Evolutionary conservation across 2,329 filamentous ascomycete species (phyloP).

Genomic region (Fusarium sp.): DNA sequence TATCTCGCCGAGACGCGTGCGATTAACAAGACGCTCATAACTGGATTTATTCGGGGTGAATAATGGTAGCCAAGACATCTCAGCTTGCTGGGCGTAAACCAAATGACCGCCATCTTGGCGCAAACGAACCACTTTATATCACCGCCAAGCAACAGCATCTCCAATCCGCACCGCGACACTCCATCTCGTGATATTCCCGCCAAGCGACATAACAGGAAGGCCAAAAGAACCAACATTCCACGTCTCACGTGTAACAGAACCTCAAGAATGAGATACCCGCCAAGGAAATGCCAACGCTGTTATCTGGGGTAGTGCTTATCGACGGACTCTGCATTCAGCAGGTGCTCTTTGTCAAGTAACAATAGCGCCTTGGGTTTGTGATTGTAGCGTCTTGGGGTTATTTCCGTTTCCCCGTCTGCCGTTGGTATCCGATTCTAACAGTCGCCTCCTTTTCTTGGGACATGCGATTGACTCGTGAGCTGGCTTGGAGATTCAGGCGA

Average conservation of each 20-base stretch:
- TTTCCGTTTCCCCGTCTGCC: neutral
- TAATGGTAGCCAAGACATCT: slow-evolving; percentile 20
- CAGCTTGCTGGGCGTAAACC: neutral
- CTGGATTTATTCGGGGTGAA: neutral
- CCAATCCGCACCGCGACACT: slow-evolving; percentile 19
- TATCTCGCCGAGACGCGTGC: neutral
- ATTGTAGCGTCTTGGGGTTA: neutral
- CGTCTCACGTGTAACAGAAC: neutral
- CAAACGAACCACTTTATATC: slow-evolving; percentile 18
- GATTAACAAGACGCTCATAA: neutral
- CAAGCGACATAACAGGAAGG: slow-evolving; percentile 36
- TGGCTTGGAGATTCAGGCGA: neutral
- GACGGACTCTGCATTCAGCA: neutral
- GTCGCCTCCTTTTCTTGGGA: neutral
- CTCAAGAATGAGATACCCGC: neutral
- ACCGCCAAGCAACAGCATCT: slow-evolving; percentile 26
- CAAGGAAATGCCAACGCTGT: slow-evolving; percentile 6
- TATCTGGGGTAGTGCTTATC: slow-evolving; percentile 12
- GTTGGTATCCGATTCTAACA: neutral
- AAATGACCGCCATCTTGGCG: slow-evolving; percentile 28
- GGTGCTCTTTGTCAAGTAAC: neutral
- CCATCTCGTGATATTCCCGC: slow-evolving; percentile 30
- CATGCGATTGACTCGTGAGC: neutral
- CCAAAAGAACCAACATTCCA: neutral
- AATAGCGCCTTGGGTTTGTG: neutral